Base-by-base conservation (phyloP, 2,329 filamentous ascomycete species). In the Cladosporium sp. region DNA sequence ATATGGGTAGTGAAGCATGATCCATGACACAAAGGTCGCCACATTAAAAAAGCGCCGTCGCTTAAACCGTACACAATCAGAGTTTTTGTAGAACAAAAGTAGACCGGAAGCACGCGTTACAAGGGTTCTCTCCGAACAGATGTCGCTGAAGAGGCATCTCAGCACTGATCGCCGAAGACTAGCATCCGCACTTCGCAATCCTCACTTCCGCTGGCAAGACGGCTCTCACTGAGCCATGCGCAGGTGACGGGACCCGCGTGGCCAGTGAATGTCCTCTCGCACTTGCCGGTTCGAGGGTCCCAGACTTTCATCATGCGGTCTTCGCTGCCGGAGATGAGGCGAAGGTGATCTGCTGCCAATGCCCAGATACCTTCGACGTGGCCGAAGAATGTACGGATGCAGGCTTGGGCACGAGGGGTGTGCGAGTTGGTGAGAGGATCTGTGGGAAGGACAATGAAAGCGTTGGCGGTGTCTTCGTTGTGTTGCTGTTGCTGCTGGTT, bases 341-440 rank as follows among this genome's bases (percentile, higher is more conserved):
- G 86, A 19, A 97, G 78, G 1, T 89, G 92, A 74, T 97, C 93
- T 3, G 90, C 93, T 0, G 89, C 90, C 2, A 99, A 81, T 5
- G 90, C 89, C 94, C 94, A 99, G 19, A 99, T 88, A 34, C 94
- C 94, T 73, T 99, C 94, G 20, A 99, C 84, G 69, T 99, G 94
- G 0, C 94, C 94, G 71, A 97, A 99, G 79, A 97, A 96, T 34
- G 91, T 96, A 62, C 91, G 89, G 36, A 97, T 81, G 68, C 90
- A 96, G 63, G 85, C 85, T 54, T 67, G 65, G 9, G 69, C 68
- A 37, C 69, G 66, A 3, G 70, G 70, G 5, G 64, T 63, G 55
- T 72, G 70, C 6, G 69, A 71, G 59, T 71, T 71, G 22, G 67
- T 73, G 19, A 71, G 61, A 4, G 69, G 69, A 45, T 72, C 70